These are phyloP conservation scores for Trichoderma citrinoviride DNA, from an alignment of 2,329 filamentous ascomycete genomes.

Conservation along the genomic window DNA sequence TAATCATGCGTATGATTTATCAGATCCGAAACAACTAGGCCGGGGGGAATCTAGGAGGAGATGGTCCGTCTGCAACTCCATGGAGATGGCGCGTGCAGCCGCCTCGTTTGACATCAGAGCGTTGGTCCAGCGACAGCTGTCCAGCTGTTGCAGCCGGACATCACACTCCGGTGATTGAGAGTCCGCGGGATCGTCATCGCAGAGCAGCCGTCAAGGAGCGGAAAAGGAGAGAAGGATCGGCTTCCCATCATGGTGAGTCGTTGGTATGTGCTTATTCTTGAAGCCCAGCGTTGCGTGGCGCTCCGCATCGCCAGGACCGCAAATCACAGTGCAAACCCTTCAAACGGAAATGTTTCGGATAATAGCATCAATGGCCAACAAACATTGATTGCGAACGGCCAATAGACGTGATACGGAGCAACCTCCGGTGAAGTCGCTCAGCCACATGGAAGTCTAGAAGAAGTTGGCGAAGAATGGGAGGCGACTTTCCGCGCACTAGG, in stretches of 20 bases:
- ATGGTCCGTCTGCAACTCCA: constrained; percentile 40
- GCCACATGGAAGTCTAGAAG: no score
- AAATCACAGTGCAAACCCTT: no score
- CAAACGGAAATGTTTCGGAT: no score
- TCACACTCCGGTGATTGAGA: background rate
- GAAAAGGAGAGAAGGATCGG: background rate
- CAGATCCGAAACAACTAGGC: constrained; percentile 37
- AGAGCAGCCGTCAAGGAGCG: background rate
- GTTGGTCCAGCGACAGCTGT: constrained; percentile 34
- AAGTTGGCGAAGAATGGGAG: no score
- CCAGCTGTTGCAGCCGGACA: background rate
- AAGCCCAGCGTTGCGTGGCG: no score
- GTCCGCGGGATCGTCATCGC: background rate
- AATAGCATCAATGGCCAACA: no score
- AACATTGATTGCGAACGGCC: no score
- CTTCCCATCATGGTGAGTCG: background rate
- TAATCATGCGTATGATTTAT: constrained; percentile 26
- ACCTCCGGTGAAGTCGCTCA: no score
- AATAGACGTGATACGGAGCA: no score
- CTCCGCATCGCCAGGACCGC: no score
- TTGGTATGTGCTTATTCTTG: no score
- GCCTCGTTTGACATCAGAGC: constrained; percentile 32
- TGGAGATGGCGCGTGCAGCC: constrained; percentile 36
- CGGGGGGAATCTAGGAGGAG: constrained; percentile 35
- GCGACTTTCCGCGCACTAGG: no score